A percentile compares a stretch with the other conserved stretches of the same genome.
Conservation (phyloP, 2,329 filamentous ascomycete species). For the Phoma sp. region DNA sequence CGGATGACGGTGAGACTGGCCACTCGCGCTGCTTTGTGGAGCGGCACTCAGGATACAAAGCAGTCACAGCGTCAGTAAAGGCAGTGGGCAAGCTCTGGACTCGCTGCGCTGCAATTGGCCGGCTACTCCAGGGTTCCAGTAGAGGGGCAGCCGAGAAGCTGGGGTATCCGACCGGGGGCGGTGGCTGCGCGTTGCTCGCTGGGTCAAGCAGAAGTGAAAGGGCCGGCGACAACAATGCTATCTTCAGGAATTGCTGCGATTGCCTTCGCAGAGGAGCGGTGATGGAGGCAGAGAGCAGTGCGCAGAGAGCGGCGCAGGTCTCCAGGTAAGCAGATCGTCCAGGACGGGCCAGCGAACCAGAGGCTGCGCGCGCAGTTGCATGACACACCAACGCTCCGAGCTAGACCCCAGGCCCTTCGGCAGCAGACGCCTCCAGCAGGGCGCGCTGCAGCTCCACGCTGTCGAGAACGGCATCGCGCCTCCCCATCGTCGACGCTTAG, state of each 20-base stretch:
- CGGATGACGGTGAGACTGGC: constrained; percentile 11
- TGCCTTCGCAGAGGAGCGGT: constrained; percentile 11
- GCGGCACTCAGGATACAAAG: constrained; percentile 25
- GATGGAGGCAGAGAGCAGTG: constrained; percentile 16
- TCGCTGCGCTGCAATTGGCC: constrained; percentile 34
- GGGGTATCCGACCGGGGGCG: constrained; percentile 15
- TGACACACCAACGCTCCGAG: constrained; percentile 37
- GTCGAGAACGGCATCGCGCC: constrained; percentile 27
- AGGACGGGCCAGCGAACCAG: constrained; percentile 34
- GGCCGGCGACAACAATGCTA: background rate
- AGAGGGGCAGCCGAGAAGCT: constrained; percentile 22
- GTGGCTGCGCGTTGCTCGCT: constrained; percentile 7
- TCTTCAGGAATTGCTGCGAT: constrained; percentile 4
- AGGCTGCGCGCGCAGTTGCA: constrained; percentile 31
- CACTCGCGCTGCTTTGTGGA: constrained; percentile 23
- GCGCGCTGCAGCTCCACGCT: constrained; percentile 25
- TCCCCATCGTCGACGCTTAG: constrained; percentile 22
- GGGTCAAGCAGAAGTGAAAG: background rate
- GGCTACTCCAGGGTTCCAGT: constrained; percentile 14
- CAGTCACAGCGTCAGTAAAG: constrained; percentile 37
- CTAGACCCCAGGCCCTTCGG: constrained; percentile 25
- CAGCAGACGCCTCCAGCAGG: constrained; percentile 18
- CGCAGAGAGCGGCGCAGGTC: constrained; percentile 24
- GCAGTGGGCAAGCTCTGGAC: constrained; percentile 31
- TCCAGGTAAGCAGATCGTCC: constrained; percentile 22